These are phyloP conservation scores for Pleurotus citrinopileatus DNA, from an alignment of 768 basidiomycete genomes.

Conservation along the genomic window DNA sequence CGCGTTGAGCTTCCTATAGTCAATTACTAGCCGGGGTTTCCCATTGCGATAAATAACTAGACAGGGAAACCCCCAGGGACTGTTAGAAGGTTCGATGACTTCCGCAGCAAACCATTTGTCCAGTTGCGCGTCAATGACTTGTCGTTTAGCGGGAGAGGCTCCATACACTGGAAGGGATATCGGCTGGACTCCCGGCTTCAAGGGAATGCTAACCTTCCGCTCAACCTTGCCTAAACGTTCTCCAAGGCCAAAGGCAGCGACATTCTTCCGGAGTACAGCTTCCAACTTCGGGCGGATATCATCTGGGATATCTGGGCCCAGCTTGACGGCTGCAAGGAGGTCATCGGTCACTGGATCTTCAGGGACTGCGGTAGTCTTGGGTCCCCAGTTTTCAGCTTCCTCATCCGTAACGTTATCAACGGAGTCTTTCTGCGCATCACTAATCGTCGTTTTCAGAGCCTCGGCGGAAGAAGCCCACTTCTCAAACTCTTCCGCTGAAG, in stretches of 20 bases:
- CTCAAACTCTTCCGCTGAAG: background rate
- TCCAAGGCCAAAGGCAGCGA: slow-evolving; percentile 26
- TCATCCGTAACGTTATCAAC: slow-evolving; percentile 1
- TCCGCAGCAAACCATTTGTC: slow-evolving; percentile 28
- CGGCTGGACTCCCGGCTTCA: slow-evolving; percentile 22
- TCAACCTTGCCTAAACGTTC: slow-evolving; percentile 27
- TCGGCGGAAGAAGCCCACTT: slow-evolving; percentile 5
- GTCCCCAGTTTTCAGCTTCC: slow-evolving; percentile 13
- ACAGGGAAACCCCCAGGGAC: slow-evolving; percentile 32
- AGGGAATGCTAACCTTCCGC: slow-evolving; percentile 20
- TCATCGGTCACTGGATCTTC: slow-evolving; percentile 11
- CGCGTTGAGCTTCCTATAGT: slow-evolving; percentile 13
- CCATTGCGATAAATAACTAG: slow-evolving; percentile 33
- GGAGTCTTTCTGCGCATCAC: slow-evolving; percentile 4
- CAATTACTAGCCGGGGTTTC: slow-evolving; percentile 33
- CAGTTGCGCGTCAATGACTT: slow-evolving; percentile 27
- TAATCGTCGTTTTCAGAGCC: slow-evolving; percentile 6
- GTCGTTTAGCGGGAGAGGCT: slow-evolving; percentile 23
- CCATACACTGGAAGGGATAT: slow-evolving; percentile 23
- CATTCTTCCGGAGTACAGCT: slow-evolving; percentile 15
- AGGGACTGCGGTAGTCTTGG: slow-evolving; percentile 21
- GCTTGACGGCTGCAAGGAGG: slow-evolving; percentile 13
- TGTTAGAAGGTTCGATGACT: slow-evolving; percentile 36
- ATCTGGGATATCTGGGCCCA: slow-evolving; percentile 17
- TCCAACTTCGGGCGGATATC: slow-evolving; percentile 12